Conservation (phyloP, 2,329 filamentous ascomycete genomes). For the Cordyceps farinosa region DNA sequence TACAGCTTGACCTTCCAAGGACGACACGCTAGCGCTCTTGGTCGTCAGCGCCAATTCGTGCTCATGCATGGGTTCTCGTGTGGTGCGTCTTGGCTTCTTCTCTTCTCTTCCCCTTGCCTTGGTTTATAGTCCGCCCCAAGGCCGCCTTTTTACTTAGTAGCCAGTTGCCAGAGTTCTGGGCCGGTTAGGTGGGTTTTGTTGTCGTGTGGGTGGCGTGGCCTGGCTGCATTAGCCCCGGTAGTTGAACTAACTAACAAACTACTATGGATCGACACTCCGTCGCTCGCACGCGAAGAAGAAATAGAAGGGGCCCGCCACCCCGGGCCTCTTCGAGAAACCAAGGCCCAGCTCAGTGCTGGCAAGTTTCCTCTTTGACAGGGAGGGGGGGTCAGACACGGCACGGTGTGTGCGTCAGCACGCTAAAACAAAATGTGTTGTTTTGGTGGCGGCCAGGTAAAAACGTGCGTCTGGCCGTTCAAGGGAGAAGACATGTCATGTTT, state of each 20-base stretch:
- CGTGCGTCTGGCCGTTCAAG: background rate
- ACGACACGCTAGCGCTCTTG: background rate
- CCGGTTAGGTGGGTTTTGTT: too few species aligned
- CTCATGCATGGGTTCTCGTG: background rate
- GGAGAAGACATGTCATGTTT: background rate
- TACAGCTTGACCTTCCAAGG: background rate
- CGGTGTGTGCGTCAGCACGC: background rate
- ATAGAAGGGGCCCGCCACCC: background rate
- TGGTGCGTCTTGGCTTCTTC: background rate
- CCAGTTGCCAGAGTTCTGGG: too few species aligned
- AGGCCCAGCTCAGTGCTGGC: background rate
- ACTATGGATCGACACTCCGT: background rate
- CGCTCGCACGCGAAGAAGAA: background rate
- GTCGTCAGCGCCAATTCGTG: conserved; percentile 1
- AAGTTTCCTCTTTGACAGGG: background rate
- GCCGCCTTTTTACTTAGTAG: too few species aligned
- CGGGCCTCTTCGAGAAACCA: background rate
- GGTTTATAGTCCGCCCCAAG: too few species aligned
- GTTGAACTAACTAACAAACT: background rate
- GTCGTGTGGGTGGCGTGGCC: too few species aligned
- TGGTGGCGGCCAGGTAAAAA: background rate
- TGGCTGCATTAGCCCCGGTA: background rate
- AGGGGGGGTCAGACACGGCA: background rate
- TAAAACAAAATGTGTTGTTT: background rate
- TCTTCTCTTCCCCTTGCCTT: too few species aligned